A percentile compares a stretch with the other conserved stretches of the same genome.
phyloP scores from a whole-genome alignment of 2,329 filamentous ascomycete species.

The Rachicladosporium sp. region DNA sequence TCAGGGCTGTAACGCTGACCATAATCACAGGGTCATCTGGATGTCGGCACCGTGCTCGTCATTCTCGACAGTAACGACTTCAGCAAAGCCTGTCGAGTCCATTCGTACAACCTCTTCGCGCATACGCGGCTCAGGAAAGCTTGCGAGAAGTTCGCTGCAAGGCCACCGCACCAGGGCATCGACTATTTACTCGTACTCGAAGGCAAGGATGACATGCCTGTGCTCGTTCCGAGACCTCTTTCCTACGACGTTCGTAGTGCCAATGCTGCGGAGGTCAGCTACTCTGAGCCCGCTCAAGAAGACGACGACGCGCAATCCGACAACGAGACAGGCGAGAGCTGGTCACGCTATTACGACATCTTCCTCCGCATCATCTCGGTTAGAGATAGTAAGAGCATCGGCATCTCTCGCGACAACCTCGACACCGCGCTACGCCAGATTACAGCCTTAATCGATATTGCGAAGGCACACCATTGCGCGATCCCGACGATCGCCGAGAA shows the following conservation, averaged over 20 bases:
- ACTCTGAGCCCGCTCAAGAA: background rate
- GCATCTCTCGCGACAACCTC: conserved; percentile 6
- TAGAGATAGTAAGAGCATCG: too few species aligned
- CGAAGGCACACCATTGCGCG: conserved; percentile 9
- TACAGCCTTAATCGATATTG: conserved; percentile 19
- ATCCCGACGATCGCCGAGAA: too few species aligned
- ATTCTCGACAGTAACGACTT: conserved; percentile 4
- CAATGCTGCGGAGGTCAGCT: background rate
- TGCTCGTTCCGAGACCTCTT: conserved; percentile 1
- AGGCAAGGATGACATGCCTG: background rate
- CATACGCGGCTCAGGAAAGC: too few species aligned
- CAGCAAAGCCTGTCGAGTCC: conserved; percentile 2
- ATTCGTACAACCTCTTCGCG: background rate
- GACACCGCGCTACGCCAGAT: conserved; percentile 14
- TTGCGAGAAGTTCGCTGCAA: background rate
- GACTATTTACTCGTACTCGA: background rate
- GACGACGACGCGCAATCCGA: background rate
- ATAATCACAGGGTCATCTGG: conserved; percentile 1
- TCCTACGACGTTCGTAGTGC: background rate
- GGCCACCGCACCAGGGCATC: background rate
- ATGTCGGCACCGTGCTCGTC: conserved; percentile 6
- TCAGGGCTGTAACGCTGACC: too few species aligned
- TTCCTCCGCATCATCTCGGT: conserved; percentile 17
- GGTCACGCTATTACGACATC: conserved; percentile 11
- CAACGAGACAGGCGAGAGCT: conserved; percentile 2